A percentile compares a stretch with the other conserved stretches of the same genome.
Conservation (phyloP, 2,329 filamentous ascomycete genomes). For the Claviceps maximensis region DNA sequence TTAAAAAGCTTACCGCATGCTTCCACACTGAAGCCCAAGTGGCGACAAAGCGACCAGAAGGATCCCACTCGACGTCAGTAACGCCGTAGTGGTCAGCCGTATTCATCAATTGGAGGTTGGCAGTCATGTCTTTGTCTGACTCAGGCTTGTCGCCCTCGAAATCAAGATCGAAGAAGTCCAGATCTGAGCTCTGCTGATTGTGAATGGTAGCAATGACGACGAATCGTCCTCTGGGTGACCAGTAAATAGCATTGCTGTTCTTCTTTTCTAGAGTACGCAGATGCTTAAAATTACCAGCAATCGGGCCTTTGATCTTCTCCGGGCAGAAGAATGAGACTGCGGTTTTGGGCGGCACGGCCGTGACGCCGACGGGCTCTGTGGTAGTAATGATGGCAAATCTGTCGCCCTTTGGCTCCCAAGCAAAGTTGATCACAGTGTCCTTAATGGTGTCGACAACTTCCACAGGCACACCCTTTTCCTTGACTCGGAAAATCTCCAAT, state of each 20-base stretch:
- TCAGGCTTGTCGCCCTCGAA: slow-evolving; percentile 95
- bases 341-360: slow-evolving; percentile 84
- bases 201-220: slow-evolving; percentile 87
- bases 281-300: slow-evolving; percentile 88
- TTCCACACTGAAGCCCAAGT: slow-evolving; percentile 94
- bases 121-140: slow-evolving; percentile 82
- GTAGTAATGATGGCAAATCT: slow-evolving; percentile 95
- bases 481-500: slow-evolving; percentile 93
- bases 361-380: slow-evolving; percentile 63
- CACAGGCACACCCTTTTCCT: slow-evolving; percentile 94
- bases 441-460: slow-evolving; percentile 97
- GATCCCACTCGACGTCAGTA: slow-evolving; percentile 96
- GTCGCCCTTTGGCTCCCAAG: slow-evolving; percentile 97
- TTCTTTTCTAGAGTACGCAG: slow-evolving; percentile 95
- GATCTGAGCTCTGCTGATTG: slow-evolving; percentile 84
- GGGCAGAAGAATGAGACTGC: slow-evolving; percentile 92
- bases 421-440: slow-evolving; percentile 98
- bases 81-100: slow-evolving; percentile 92
- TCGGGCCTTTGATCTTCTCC: slow-evolving; percentile 75
- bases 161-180: slow-evolving; percentile 96
- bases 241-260: slow-evolving; percentile 99
- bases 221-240: slow-evolving; percentile 91
- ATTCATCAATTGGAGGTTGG: slow-evolving; percentile 91
- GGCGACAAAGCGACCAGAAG: slow-evolving; percentile 85
- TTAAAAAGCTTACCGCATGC: slow-evolving; percentile 58